A percentile compares a stretch with the other conserved stretches of the same genome.
These are phyloP conservation scores for Lactuca saligna DNA, from an alignment of 129 eudicot genomes.

Conservation along the genomic window DNA sequence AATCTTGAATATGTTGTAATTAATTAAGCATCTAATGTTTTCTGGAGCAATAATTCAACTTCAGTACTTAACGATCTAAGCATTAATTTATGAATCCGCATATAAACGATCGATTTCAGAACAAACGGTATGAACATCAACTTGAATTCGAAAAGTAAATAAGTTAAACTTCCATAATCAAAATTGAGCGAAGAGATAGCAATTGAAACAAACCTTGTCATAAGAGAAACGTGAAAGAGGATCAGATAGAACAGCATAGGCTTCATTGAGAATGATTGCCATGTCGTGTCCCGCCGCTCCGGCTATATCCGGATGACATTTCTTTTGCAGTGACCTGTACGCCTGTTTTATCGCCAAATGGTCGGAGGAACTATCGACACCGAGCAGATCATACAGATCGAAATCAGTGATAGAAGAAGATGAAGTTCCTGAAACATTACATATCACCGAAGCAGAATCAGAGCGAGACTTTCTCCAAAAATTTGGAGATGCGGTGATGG, in stretches of 20 bases:
- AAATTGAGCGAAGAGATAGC: neutral
- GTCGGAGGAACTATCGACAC: conserved; percentile 65
- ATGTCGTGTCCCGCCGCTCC: conserved; percentile 89
- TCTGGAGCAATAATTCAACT: neutral
- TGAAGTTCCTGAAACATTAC: conserved; percentile 42
- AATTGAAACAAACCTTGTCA: conserved; percentile 55
- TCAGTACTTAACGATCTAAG: neutral
- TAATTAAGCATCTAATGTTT: neutral
- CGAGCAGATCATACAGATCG: conserved; percentile 81
- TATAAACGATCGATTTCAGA: neutral
- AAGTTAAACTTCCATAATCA: neutral
- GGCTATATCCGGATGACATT: conserved; percentile 97
- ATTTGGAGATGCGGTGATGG: conserved; percentile 13
- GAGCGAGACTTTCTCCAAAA: neutral
- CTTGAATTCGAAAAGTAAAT: neutral
- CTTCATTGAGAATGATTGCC: conserved; percentile 92
- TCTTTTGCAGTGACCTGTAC: conserved; percentile 76
- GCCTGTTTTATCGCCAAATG: conserved; percentile 58
- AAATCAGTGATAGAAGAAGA: conserved; percentile 52
- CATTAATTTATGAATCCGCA: neutral
- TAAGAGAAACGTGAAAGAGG: conserved; percentile 63
- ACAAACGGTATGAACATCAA: neutral
- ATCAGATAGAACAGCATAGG: conserved; percentile 84
- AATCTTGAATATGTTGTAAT: neutral
- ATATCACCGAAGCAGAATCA: conserved; percentile 22